phyloP scores from a whole-genome alignment of 371 early-diverging fungal genomes.

The Circinella umbellata region DNA sequence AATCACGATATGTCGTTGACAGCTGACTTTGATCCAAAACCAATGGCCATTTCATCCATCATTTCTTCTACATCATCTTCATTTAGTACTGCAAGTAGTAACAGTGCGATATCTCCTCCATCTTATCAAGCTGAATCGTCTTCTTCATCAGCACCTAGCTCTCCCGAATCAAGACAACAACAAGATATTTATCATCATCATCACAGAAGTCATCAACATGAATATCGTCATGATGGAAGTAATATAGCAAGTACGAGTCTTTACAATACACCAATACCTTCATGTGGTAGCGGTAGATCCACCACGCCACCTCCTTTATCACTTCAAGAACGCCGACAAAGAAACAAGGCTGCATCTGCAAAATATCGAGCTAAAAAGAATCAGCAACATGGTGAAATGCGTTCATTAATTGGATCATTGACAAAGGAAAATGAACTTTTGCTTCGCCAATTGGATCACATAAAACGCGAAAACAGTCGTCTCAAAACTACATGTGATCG shows the following conservation, averaged over 20 bases:
- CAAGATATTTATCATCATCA: constrained; percentile 8
- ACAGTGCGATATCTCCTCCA: constrained; percentile 3
- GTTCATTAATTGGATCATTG: constrained; percentile 42
- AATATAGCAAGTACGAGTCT: background rate
- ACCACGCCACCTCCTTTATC: constrained; percentile 43
- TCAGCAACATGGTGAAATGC: constrained; percentile 62
- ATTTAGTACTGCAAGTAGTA: background rate
- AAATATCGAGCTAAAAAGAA: constrained; percentile 71
- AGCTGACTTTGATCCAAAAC: constrained; percentile 21
- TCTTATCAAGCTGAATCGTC: constrained; percentile 8
- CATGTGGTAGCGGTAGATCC: background rate
- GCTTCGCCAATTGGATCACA: constrained; percentile 52
- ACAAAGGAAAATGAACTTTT: constrained; percentile 59
- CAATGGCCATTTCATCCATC: constrained; percentile 50
- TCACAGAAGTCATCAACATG: background rate
- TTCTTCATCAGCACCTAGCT: constrained; percentile 14
- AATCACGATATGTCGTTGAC: constrained; percentile 2
- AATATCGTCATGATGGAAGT: constrained; percentile 1
- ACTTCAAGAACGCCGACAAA: constrained; percentile 55
- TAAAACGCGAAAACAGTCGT: constrained; percentile 51
- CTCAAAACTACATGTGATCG: constrained; percentile 55
- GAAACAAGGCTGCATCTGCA: constrained; percentile 69
- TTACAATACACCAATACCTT: background rate
- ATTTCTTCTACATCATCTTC: constrained; percentile 27
- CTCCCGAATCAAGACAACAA: constrained; percentile 8